phyloP scores from a whole-genome alignment of 192 early-diverging fungal species.

The Backusella sp. region DNA sequence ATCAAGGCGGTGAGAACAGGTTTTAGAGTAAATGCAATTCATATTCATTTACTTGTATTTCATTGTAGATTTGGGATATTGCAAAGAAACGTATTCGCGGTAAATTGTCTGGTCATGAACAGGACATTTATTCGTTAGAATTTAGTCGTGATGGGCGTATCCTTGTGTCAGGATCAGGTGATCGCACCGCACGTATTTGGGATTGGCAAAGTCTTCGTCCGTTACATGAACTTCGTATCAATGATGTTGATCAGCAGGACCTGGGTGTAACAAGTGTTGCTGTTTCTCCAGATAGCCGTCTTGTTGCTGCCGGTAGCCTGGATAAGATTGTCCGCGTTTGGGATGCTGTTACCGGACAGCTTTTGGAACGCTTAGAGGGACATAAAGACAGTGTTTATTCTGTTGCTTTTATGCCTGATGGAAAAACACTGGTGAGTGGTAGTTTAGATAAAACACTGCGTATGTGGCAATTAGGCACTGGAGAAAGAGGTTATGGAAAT shows the following conservation, averaged over 20 bases:
- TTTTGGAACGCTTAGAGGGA: constrained; percentile 89
- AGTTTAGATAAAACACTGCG: constrained; percentile 90
- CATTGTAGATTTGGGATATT: constrained; percentile 68
- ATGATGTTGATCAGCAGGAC: constrained; percentile 82
- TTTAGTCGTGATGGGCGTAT: constrained; percentile 87
- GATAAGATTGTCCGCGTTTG: constrained; percentile 96
- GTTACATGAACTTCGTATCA: constrained; percentile 72
- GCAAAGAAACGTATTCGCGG: constrained; percentile 60
- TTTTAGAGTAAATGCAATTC: not conserved
- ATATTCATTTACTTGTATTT: not conserved
- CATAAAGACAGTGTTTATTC: constrained; percentile 97
- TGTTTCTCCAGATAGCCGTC: constrained; percentile 86
- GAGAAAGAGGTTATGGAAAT: constrained; percentile 30
- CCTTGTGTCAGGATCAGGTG: constrained; percentile 89
- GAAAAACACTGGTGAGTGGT: constrained; percentile 87
- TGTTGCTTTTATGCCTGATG: constrained; percentile 95
- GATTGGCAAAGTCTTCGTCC: constrained; percentile 75
- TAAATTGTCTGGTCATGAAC: constrained; percentile 86
- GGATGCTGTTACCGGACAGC: constrained; percentile 79
- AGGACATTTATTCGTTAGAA: constrained; percentile 97
- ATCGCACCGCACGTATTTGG: constrained; percentile 89
- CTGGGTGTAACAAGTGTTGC: constrained; percentile 97
- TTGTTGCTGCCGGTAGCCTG: constrained; percentile 89
- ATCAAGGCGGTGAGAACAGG: not conserved
- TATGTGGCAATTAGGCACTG: constrained; percentile 83